phyloP scores from a whole-genome alignment of 2,329 filamentous ascomycete species.

The Aspergillus ruber region DNA sequence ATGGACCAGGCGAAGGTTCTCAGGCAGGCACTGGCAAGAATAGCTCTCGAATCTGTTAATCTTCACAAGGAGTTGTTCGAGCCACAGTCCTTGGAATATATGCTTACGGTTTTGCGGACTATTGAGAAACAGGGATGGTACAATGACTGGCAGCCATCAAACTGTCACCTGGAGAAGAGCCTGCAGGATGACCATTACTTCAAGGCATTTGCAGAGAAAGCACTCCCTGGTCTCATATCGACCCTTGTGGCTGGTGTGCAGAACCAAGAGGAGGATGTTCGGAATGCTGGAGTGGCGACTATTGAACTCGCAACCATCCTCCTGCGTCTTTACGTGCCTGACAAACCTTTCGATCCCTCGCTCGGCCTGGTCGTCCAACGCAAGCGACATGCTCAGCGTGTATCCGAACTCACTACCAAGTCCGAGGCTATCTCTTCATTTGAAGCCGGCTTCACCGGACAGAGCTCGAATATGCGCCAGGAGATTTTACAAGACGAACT shows the following conservation, averaged over 20 bases:
- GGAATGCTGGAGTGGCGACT: slow-evolving; percentile 58
- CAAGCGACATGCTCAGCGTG: slow-evolving; percentile 51
- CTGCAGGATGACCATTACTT: slow-evolving; percentile 31
- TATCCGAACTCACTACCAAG: slow-evolving; percentile 49
- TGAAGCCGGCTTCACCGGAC: slow-evolving; percentile 61
- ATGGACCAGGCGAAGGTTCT: slow-evolving; percentile 47
- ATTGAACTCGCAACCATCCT: slow-evolving; percentile 67
- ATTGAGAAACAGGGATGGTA: slow-evolving; percentile 17
- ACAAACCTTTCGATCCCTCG: slow-evolving; percentile 77
- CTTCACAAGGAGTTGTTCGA: slow-evolving; percentile 32
- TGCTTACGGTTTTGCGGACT: slow-evolving; percentile 17
- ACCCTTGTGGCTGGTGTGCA: slow-evolving; percentile 13
- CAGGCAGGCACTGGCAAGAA: slow-evolving; percentile 40
- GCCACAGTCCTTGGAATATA: slow-evolving; percentile 17
- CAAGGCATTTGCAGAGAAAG: slow-evolving; percentile 21
- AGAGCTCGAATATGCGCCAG: slow-evolving; percentile 60
- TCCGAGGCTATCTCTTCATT: slow-evolving; percentile 59
- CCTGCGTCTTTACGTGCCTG: slow-evolving; percentile 75
- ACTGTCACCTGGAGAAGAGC: slow-evolving; percentile 13
- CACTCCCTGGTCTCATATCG: slow-evolving; percentile 21
- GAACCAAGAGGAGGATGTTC: slow-evolving; percentile 15
- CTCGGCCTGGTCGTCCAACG: slow-evolving; percentile 58
- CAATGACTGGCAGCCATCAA: slow-evolving; percentile 7
- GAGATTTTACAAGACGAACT: slow-evolving; percentile 59
- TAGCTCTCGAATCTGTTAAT: slow-evolving; percentile 28